Base-by-base conservation (phyloP, 1,139 yeast species). In the Pichia sp. region DNA sequence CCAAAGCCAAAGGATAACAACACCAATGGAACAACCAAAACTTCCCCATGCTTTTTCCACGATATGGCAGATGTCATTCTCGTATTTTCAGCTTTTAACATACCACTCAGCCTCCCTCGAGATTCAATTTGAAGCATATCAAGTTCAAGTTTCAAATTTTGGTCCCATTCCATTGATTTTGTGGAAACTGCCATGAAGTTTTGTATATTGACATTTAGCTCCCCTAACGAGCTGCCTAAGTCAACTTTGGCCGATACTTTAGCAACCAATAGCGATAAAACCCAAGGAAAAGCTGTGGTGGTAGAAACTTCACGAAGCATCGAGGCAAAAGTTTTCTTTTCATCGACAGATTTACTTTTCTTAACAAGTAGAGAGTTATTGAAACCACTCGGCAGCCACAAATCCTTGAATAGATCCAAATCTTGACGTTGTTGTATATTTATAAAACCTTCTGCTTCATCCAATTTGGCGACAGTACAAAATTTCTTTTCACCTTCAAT, bases 341-440 rank as follows among this genome's bases (percentile, higher is more conserved):
- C 47, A 3, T 45, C 44, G 16, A 31, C 38, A 5, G 47, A 11
- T 6, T 47, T 45, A 40, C 56, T 53, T 44, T 51, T 45, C 40
- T 51, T 32, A 8, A 54, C 55, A 19, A 57, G 51, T 38, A 50
- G 30, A 7, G 61, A 57, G 26, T 58, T 58, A 45, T 59, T 62
- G 6, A 62, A 50, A 16, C 64, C 67, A 13, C 63, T 58, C 0
- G 95, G 87, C 50, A 80, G 70, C 98, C 98, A 93, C 43, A 92
- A 84, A 67, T 93, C 97, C 57, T 78, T 77, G 70, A 93, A 93
- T 40, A 92, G 71, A 52, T 87, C 87, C 55, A 92, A 72, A 67
- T 93, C 97, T 65, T 90, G 97, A 55, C 87, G 76, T 67, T 93
- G 98, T 63, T 88, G 88, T 57, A 90, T 75, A 64, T 90, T 89